phyloP scores from a whole-genome alignment of 2,329 filamentous ascomycete genomes.

The Fusarium redolens region DNA sequence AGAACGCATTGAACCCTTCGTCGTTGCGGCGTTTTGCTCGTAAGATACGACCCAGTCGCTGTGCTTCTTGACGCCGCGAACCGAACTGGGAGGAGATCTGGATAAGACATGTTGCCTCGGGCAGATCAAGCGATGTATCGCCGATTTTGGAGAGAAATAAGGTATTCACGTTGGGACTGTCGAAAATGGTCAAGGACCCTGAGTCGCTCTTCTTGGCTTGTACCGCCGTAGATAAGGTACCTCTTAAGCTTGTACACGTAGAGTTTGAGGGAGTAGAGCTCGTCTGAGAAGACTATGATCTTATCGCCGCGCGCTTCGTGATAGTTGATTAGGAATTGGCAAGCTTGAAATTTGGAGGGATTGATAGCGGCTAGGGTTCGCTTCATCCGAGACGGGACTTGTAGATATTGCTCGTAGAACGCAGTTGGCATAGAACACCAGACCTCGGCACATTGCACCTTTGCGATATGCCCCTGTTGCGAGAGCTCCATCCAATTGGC shows the following conservation, averaged over 20 bases:
- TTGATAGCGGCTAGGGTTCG: constrained; percentile 90
- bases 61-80: constrained; percentile 94
- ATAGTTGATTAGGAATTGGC: constrained; percentile 97
- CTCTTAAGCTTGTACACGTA: constrained; percentile 90
- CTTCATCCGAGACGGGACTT: constrained; percentile 65
- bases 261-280: constrained; percentile 90
- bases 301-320: constrained; percentile 96
- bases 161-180: constrained; percentile 86
- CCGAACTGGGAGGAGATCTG: constrained; percentile 98
- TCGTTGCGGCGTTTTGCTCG: constrained; percentile 96
- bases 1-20: constrained; percentile 98
- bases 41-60: constrained; percentile 90
- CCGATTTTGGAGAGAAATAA: constrained; percentile 98
- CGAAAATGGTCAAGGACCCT: constrained; percentile 94
- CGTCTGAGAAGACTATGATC: constrained; percentile 98
- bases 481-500: constrained; percentile 99
- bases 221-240: constrained; percentile 86
- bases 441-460: constrained; percentile 97
- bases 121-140: constrained; percentile 94
- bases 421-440: constrained; percentile 99
- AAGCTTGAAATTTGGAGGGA: constrained; percentile 94
- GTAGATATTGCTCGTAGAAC: constrained; percentile 96
- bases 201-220: constrained; percentile 85
- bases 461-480: constrained; percentile 95
- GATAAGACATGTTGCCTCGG: constrained; percentile 95